Evolutionary conservation across 2,329 filamentous ascomycete species (phyloP).

Genomic region (Aspergillus brunneoviolaceus): DNA sequence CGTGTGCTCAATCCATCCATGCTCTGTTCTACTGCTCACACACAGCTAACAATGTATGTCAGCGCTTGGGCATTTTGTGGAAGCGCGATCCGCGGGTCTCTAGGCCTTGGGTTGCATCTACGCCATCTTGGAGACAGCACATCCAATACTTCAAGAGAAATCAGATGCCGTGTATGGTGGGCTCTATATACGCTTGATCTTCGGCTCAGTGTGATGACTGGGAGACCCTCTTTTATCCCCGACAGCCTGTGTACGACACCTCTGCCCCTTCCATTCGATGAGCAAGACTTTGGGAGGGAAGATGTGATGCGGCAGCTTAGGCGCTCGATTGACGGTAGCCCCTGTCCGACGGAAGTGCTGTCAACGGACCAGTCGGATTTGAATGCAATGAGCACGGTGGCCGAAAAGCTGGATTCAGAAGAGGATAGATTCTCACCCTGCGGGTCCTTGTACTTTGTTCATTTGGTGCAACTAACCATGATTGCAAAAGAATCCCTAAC

Average conservation of each 20-base stretch:
- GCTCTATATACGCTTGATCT: constrained; percentile 45
- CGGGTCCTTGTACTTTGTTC: constrained; percentile 43
- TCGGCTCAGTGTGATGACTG: constrained; percentile 44
- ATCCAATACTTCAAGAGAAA: constrained; percentile 43
- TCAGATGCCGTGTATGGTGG: constrained; percentile 48
- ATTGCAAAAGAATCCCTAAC: constrained; percentile 40
- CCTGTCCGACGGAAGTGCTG: constrained; percentile 19
- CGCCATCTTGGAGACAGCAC: constrained; percentile 39
- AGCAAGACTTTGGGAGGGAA: constrained; percentile 40
- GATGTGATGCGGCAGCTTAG: constrained; percentile 30
- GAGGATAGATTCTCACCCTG: constrained; percentile 32
- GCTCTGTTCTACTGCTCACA: background rate
- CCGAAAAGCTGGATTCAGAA: constrained; percentile 1
- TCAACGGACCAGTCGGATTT: background rate
- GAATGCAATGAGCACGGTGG: background rate
- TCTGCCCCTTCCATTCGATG: constrained; percentile 43
- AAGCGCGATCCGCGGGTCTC: constrained; percentile 41
- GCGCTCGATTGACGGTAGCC: constrained; percentile 22
- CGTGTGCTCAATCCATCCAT: constrained; percentile 2
- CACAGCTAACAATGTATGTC: constrained; percentile 3
- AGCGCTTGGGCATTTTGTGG: constrained; percentile 47
- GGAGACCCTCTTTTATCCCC: constrained; percentile 45
- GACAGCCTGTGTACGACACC: constrained; percentile 44
- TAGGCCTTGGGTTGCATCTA: constrained; percentile 45
- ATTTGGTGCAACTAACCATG: constrained; percentile 37